A percentile compares a stretch with the other conserved stretches of the same genome.
These are phyloP conservation scores for Apophysomyces variabilis DNA, from an alignment of 371 early-diverging fungal genomes.

Conservation along the genomic window DNA sequence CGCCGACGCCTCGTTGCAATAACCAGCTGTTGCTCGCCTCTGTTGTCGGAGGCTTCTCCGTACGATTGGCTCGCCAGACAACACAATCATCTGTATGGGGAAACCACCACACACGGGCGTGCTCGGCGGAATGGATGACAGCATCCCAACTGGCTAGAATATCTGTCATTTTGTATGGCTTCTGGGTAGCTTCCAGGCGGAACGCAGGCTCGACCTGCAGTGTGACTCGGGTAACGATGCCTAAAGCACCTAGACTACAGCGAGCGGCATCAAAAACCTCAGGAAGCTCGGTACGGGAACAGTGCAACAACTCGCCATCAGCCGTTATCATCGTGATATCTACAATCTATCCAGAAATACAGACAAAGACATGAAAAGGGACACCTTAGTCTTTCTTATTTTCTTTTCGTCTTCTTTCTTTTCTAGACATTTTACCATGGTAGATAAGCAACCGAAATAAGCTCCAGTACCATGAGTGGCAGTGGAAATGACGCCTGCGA, in stretches of 20 bases:
- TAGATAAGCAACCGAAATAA: constrained; percentile 68
- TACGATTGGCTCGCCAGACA: constrained; percentile 78
- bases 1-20: constrained; percentile 58
- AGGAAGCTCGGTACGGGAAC: constrained; percentile 45
- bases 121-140: constrained; percentile 72
- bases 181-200: constrained; percentile 69
- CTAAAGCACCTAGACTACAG: constrained; percentile 79
- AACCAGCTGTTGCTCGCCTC: constrained; percentile 43
- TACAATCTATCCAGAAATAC: constrained; percentile 38
- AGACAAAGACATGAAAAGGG: neutral
- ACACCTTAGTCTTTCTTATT: neutral
- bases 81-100: constrained; percentile 81
- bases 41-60: constrained; percentile 42
- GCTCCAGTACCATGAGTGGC: constrained; percentile 87
- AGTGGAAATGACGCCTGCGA: constrained; percentile 81
- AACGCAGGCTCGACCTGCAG: constrained; percentile 76
- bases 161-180: constrained; percentile 61
- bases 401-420: neutral
- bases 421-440: constrained; percentile 49
- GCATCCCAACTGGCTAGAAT: constrained; percentile 61
- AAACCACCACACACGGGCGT: constrained; percentile 88
- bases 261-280: constrained; percentile 75
- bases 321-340: constrained; percentile 70
- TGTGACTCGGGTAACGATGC: constrained; percentile 75
- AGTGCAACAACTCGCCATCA: constrained; percentile 51